These are phyloP conservation scores for Musa schizocarpa DNA, from an alignment of 176 grass and related monocot species.

Conservation along the genomic window DNA sequence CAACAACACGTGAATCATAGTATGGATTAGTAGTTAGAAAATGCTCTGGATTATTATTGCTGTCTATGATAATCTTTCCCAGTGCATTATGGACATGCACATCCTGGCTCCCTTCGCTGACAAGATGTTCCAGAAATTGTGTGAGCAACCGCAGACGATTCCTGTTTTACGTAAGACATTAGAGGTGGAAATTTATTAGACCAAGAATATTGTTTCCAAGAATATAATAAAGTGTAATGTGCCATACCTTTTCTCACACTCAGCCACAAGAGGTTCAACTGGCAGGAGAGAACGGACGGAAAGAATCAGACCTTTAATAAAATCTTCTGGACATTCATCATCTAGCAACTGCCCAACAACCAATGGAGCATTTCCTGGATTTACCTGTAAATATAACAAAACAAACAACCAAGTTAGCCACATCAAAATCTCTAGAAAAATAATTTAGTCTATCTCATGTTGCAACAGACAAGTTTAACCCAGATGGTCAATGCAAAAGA, in stretches of 20 bases:
- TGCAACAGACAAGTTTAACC: too few species aligned
- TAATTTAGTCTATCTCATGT: too few species aligned
- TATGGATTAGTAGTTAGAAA: conserved; percentile 98
- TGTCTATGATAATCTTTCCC: conserved; percentile 96
- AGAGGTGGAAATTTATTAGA: conserved; percentile 1
- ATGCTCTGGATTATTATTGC: conserved; percentile 96
- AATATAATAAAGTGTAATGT: neutral
- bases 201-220: neutral
- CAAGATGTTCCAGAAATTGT: conserved; percentile 87
- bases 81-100: conserved; percentile 96
- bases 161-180: conserved; percentile 26
- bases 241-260: conserved; percentile 85
- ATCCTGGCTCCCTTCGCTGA: conserved; percentile 90
- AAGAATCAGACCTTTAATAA: conserved; percentile 94
- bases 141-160: conserved; percentile 69
- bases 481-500: neutral
- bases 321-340: conserved; percentile 98
- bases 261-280: conserved; percentile 86
- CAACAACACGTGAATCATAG: conserved; percentile 89
- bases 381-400: conserved; percentile 40
- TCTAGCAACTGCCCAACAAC: conserved; percentile 86
- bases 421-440: too few species aligned
- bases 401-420: conserved; percentile 10
- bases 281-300: conserved; percentile 85
- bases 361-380: conserved; percentile 84